Evolutionary conservation across 371 early-diverging fungal species (phyloP).

Genomic region (Parasitella parasitica): DNA sequence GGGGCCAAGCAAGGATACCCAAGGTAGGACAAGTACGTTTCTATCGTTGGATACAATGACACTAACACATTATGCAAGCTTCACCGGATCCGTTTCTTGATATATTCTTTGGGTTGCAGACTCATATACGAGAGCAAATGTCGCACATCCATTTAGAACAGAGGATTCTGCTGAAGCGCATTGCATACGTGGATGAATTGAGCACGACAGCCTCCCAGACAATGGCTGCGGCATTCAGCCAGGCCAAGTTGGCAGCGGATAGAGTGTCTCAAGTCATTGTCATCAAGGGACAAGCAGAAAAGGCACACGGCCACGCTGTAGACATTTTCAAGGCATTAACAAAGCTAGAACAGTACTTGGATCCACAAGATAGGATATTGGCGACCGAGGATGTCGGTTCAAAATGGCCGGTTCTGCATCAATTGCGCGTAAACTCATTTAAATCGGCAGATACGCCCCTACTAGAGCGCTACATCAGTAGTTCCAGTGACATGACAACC

Average conservation of each 20-base stretch:
- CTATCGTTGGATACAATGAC: neutral
- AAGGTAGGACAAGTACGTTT: neutral
- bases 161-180: slow-evolving; percentile 22
- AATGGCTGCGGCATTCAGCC: slow-evolving; percentile 15
- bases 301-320: neutral
- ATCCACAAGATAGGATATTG: slow-evolving; percentile 11
- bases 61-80: neutral
- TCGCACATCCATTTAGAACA: slow-evolving; percentile 18
- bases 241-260: slow-evolving; percentile 21
- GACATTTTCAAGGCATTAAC: slow-evolving; percentile 22
- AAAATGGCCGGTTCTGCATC: slow-evolving; percentile 13
- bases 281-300: slow-evolving; percentile 19
- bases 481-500: slow-evolving; percentile 15
- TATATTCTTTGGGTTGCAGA: slow-evolving; percentile 20
- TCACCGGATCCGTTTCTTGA: neutral
- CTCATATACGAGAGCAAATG: slow-evolving; percentile 18
- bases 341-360: slow-evolving; percentile 10
- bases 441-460: neutral
- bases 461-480: slow-evolving; percentile 13
- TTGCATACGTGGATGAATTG: slow-evolving; percentile 31
- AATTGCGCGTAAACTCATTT: neutral
- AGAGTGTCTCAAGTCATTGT: slow-evolving; percentile 21
- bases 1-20: neutral
- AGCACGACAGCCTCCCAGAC: slow-evolving; percentile 14
- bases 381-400: neutral